Evolutionary conservation across 192 early-diverging fungal species (phyloP), one percentile per base, ranked within the genome.

Genomic region (Coemansia sp.): DNA sequence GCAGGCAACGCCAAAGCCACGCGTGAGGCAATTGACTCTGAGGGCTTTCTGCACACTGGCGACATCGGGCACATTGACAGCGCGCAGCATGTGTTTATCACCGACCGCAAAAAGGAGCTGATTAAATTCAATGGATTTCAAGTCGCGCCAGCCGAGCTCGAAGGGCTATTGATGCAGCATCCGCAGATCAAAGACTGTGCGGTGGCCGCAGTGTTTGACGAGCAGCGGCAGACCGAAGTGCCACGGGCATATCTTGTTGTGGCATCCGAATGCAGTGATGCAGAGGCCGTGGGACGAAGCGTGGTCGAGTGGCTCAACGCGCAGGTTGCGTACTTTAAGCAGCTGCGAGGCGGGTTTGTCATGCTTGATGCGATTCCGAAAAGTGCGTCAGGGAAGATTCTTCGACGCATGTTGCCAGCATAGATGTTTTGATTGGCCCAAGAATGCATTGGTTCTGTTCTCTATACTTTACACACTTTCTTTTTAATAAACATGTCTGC

Each of bases 81-180:
- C 22, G 37, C 87, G 3, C 84, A 84, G 11, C 62, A 83, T 37
- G 82, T 88, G 57, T 87, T 67, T 52, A 75, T 88, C 24, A 81
- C 86, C 6, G 89, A 89, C 64, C 87, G 95, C 10, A 61, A 91
- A n/a, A 96, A 95, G 79, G 92, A 94, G 62, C 84, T 96, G 50
- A 95, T 95, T 73, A 97, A 97, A 68, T 95, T 93, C 86, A 95
- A 97, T 63, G 85, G 87, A 0, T 70, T 84, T 60, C 83, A 85
- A 74, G 90, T 97, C 4, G 82, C 93, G 0, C 93, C 94, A 0
- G 91, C 93, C 5, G 93, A 97, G 69, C 70, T 97, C 5, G 95
- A 95, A 63, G 86, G 84, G 5, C 35, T 89, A 52, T 64, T 94
- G 64, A 55, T 92, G 10, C 67, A 83, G 8, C 89, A 95, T 57